Conservation (phyloP, 73 alveolate species). For the Paramecium tetraurelia region DNA sequence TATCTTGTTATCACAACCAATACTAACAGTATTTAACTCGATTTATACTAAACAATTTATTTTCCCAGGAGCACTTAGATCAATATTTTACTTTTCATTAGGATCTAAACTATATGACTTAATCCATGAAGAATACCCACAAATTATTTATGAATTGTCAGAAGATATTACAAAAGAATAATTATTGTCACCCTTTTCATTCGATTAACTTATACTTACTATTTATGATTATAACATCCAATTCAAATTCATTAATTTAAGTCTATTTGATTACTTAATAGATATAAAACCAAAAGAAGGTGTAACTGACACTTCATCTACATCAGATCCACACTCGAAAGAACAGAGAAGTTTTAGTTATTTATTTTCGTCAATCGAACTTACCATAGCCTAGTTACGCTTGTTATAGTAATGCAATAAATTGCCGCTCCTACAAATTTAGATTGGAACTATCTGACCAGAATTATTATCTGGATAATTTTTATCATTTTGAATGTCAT, state of each 20-base stretch:
- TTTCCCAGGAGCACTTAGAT: neutral
- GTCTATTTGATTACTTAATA: too few relatives aligned
- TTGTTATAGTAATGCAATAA: too few relatives aligned
- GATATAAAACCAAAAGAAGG: neutral
- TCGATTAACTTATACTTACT: too few relatives aligned
- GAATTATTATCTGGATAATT: too few relatives aligned
- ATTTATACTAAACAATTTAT: neutral
- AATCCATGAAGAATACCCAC: neutral
- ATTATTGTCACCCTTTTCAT: neutral
- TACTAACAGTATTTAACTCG: neutral
- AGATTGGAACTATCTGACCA: neutral
- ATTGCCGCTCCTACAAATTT: neutral
- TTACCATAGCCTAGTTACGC: neutral
- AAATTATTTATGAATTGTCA: neutral
- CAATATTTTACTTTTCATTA: neutral
- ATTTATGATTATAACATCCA: neutral
- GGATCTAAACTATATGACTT: neutral
- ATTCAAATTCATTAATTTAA: too few relatives aligned
- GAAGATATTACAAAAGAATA: neutral
- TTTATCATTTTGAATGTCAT: too few relatives aligned
- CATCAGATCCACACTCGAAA: neutral
- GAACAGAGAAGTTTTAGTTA: neutral
- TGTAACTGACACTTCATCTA: neutral
- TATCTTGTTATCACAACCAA: neutral
- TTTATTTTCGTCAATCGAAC: neutral